phyloP scores from a whole-genome alignment of 805 yeast genomes.

The Teunomyces panamensis region DNA sequence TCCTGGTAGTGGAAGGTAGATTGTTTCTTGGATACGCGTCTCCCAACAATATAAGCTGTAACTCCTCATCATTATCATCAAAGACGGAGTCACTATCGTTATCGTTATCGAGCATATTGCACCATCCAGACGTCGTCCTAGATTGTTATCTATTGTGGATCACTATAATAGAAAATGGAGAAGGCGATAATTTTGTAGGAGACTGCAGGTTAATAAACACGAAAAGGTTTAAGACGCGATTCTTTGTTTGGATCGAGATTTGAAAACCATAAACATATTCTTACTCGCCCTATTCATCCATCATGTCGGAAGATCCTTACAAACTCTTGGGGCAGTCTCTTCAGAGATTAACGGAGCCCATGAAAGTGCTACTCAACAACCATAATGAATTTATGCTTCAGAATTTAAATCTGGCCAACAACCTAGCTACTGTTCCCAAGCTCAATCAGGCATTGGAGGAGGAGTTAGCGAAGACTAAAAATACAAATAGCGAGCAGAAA shows the following conservation, averaged over 20 bases:
- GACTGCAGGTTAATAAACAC: too few species aligned
- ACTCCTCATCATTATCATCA: conserved; percentile 10
- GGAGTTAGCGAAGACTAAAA: not conserved
- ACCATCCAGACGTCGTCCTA: not conserved
- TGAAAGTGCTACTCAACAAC: conserved; percentile 19
- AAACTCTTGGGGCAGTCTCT: conserved; percentile 20
- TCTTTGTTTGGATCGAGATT: not conserved
- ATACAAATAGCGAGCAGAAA: not conserved
- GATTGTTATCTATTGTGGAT: not conserved
- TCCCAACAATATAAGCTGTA: conserved; percentile 2
- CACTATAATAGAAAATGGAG: not conserved
- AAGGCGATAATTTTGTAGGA: not conserved
- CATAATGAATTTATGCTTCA: conserved; percentile 32
- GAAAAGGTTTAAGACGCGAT: too few species aligned
- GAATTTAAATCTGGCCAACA: conserved; percentile 23
- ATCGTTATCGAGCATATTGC: not conserved
- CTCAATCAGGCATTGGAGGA: not conserved
- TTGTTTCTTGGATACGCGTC: not conserved
- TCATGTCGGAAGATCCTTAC: conserved; percentile 22
- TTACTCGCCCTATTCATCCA: too few species aligned
- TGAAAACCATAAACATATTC: not conserved
- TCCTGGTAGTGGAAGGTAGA: not conserved
- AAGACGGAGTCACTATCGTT: conserved; percentile 10
- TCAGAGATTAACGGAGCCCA: conserved; percentile 22
- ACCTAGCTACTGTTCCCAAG: conserved; percentile 16